phyloP scores from a whole-genome alignment of 768 basidiomycete genomes.

The Lactarius pseudohatsudake region DNA sequence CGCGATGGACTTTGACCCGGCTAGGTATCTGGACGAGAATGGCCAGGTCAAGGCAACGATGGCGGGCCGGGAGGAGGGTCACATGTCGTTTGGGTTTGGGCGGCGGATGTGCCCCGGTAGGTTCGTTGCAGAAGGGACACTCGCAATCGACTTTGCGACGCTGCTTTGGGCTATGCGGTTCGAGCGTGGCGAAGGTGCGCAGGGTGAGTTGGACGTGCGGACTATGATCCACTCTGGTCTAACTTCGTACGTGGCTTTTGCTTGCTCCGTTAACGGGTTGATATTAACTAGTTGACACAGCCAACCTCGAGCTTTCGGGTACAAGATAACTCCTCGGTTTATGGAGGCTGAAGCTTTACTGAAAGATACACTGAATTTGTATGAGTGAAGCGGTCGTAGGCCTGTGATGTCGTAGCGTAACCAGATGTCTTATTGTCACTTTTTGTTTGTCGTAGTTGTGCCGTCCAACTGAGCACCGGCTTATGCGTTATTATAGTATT shows the following conservation, averaged over 20 bases:
- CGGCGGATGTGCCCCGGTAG: too few species aligned
- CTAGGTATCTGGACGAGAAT: not conserved
- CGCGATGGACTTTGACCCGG: not conserved
- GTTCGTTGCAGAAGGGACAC: too few species aligned
- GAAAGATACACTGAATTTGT: not conserved
- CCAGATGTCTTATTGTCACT: too few species aligned
- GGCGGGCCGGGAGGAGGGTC: constrained; percentile 34
- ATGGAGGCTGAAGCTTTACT: not conserved
- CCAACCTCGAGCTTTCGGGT: not conserved
- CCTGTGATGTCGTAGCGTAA: too few species aligned
- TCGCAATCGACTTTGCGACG: too few species aligned
- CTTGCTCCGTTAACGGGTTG: not conserved
- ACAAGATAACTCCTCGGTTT: not conserved
- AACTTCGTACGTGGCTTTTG: constrained; percentile 8
- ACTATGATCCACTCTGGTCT: not conserved
- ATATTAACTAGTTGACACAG: not conserved
- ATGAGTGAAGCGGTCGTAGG: not conserved
- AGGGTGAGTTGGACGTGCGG: not conserved
- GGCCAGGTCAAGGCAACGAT: not conserved
- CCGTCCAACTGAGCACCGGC: too few species aligned
- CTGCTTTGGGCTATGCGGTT: too few species aligned
- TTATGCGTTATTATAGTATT: too few species aligned
- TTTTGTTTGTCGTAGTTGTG: too few species aligned
- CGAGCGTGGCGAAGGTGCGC: too few species aligned
- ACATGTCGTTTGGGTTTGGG: not conserved